phyloP scores from a whole-genome alignment of 805 yeast genomes.

The Sungouiozyma ichnusensis region DNA sequence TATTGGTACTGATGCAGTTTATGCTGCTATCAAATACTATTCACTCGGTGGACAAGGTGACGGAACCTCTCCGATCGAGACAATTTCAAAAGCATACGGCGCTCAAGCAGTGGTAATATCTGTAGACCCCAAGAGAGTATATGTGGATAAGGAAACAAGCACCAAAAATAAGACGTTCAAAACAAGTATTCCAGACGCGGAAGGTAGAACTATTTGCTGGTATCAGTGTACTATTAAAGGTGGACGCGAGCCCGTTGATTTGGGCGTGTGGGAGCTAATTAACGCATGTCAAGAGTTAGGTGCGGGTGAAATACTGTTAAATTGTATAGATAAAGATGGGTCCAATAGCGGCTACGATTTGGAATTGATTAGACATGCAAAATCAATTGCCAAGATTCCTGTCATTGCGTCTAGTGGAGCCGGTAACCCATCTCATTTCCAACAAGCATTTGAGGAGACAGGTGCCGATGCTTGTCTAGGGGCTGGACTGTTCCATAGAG shows the following conservation, averaged over 20 bases:
- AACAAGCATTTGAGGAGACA: conserved; percentile 74
- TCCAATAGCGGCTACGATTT: conserved; percentile 89
- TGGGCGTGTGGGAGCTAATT: conserved; percentile 87
- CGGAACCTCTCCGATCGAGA: conserved; percentile 85
- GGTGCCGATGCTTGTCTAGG: conserved; percentile 94
- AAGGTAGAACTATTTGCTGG: conserved; percentile 83
- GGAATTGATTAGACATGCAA: conserved; percentile 72
- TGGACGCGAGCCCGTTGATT: conserved; percentile 80
- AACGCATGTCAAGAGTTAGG: conserved; percentile 86
- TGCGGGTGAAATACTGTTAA: conserved; percentile 88
- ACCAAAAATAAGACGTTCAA: conserved; percentile 55
- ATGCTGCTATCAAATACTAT: conserved; percentile 77
- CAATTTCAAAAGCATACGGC: conserved; percentile 86
- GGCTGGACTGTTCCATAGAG: conserved; percentile 97
- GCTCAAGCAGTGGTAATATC: conserved; percentile 96
- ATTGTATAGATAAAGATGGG: conserved; percentile 96
- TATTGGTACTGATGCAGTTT: conserved; percentile 95
- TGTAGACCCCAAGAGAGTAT: conserved; percentile 91
- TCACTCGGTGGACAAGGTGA: conserved; percentile 43
- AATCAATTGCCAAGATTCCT: conserved; percentile 69
- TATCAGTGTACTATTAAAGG: conserved; percentile 95
- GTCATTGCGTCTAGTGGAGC: conserved; percentile 98
- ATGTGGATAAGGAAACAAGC: conserved; percentile 47
- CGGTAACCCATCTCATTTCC: conserved; percentile 84
- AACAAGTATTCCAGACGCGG: conserved; percentile 66